These are phyloP conservation scores for Furcasterigmium furcatum DNA, from an alignment of 2,329 filamentous ascomycete species.

Conservation along the genomic window DNA sequence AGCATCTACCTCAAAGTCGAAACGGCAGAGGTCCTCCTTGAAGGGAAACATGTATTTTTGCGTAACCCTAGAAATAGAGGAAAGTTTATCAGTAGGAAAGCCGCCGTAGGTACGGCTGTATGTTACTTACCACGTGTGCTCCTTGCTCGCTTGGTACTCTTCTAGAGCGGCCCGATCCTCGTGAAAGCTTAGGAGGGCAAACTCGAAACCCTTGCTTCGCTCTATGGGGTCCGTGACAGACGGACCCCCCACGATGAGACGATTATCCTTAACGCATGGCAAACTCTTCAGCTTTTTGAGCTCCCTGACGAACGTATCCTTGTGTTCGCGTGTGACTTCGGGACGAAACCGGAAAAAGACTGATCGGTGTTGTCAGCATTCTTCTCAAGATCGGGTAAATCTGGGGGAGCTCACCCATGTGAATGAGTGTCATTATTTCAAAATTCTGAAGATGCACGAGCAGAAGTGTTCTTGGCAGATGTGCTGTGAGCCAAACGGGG, in stretches of 20 bases:
- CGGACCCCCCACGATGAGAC: constrained; percentile 47
- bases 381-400: neutral
- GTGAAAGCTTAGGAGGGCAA: constrained; percentile 49
- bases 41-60: constrained; percentile 47
- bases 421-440: constrained; percentile 33
- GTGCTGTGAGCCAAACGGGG: too few relatives aligned
- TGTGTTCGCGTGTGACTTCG: constrained; percentile 36
- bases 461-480: too few relatives aligned
- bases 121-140: constrained; percentile 46
- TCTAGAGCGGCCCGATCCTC: constrained; percentile 38
- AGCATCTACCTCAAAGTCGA: constrained; percentile 46
- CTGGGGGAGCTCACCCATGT: constrained; percentile 26
- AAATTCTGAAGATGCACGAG: too few relatives aligned
- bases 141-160: constrained; percentile 48
- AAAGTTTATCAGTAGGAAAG: neutral
- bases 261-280: constrained; percentile 42
- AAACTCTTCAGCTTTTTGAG: constrained; percentile 45
- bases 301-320: constrained; percentile 39
- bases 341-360: constrained; percentile 47
- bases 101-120: too few relatives aligned
- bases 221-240: constrained; percentile 49
- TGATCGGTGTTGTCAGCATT: constrained; percentile 15
- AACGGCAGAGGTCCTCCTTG: constrained; percentile 49
- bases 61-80: constrained; percentile 49
- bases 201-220: constrained; percentile 49